These are phyloP conservation scores for Curvularia lunata DNA, from an alignment of 2,329 filamentous ascomycete genomes.

Conservation along the genomic window DNA sequence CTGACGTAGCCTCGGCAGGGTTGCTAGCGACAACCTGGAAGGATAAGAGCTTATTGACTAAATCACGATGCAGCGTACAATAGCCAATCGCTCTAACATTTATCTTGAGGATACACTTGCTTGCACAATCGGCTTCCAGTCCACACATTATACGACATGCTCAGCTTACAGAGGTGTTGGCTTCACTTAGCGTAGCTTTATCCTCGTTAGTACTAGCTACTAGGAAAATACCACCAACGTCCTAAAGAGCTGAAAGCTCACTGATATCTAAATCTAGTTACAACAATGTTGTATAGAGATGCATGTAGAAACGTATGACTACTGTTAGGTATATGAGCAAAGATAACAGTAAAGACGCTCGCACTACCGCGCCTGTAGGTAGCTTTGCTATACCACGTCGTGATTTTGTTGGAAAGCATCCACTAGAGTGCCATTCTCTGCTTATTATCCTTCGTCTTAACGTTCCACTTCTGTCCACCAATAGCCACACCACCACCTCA, in stretches of 20 bases:
- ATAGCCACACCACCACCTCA: not conserved
- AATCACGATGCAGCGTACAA: too few relatives aligned
- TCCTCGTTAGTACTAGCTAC: not conserved
- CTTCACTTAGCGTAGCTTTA: conserved; percentile 2
- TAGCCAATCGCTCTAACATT: too few relatives aligned
- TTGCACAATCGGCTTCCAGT: conserved; percentile 13
- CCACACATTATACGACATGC: not conserved
- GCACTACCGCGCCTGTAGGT: not conserved
- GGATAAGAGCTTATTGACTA: too few relatives aligned
- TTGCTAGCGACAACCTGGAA: too few relatives aligned
- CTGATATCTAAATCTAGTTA: not conserved
- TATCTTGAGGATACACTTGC: too few relatives aligned
- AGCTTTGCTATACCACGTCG: too few relatives aligned
- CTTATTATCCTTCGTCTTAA: not conserved
- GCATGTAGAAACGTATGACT: too few relatives aligned
- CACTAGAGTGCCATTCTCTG: too few relatives aligned
- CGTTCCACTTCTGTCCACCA: not conserved
- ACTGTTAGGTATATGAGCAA: too few relatives aligned
- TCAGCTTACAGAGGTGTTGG: conserved; percentile 5
- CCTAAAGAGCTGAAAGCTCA: not conserved
- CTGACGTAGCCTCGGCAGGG: too few relatives aligned
- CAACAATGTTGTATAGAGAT: not conserved
- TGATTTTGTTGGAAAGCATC: too few relatives aligned
- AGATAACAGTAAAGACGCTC: not conserved
- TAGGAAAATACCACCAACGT: not conserved